Evolutionary conservation across 2,329 filamentous ascomycete genomes (phyloP), one percentile per base, ranked within the genome.

Genomic region (Aspergillus piperis): DNA sequence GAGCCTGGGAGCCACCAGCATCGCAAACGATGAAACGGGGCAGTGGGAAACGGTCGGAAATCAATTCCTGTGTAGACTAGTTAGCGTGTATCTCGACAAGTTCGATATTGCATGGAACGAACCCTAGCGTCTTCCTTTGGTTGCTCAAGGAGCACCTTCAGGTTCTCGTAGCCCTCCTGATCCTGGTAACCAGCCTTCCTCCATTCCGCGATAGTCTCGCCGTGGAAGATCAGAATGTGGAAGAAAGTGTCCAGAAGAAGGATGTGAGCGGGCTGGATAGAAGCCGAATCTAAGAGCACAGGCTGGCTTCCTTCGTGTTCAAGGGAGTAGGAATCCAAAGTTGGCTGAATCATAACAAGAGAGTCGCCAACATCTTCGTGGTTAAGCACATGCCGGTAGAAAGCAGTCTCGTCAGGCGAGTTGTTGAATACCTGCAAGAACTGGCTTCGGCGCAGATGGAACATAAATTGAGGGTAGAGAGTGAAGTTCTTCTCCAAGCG

Each of bases 351-450:
- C 95, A 99, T 99, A 75, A 99, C 88, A 50, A 99, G 85, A 10
- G 93, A 97, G 78, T 98, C 96, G 80, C 91, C 90, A 62, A 96
- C 92, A 77, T 98, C 95, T 77, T 99, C 95, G 71, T 98, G 93
- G 75, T 98, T 96, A 65, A 99, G 84, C 3, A 99, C 92, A 73
- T 99, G 95, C 62, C 95, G 87, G 75, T 98, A 96, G 79, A 99
- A 99, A n/a, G 95, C 95, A 23, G 95, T 99, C 79, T 99, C 95
- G 70, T 99, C 95, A 7, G 95, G 95, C 0, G 94, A 98, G 78
- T 98, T 99, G 83, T 99, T 99, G 86, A 99, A 99, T 59, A 99
- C 93, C 74, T 99, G 95, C 66, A 99, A 79, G 82, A 99, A 99
- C 77, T 98, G 95, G 78, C 92, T 96, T 77, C 95, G 88, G 69